Evolutionary conservation across 208 protist species (phyloP).

Genomic region (Trypanosoma vivax): DNA sequence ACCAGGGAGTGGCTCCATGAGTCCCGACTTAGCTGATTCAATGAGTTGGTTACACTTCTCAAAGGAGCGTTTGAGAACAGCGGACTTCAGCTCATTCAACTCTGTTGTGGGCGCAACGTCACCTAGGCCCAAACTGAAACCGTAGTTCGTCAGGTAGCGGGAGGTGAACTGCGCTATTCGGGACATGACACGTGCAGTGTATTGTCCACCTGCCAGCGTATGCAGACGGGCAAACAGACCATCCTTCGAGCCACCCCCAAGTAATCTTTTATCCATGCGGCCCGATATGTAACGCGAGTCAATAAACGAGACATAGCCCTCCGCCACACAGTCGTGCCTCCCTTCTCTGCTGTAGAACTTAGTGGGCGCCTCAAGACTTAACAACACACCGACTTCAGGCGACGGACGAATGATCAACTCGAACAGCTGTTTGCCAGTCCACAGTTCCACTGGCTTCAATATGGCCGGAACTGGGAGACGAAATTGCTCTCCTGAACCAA

Average conservation of each 20-base stretch:
- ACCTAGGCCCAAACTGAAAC: conserved; percentile 99
- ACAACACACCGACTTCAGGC: conserved; percentile 33
- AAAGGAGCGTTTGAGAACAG: conserved; percentile 92
- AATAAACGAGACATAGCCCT: conserved; percentile 94
- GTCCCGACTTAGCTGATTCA: conserved; percentile 85
- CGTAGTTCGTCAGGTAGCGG: conserved; percentile 92
- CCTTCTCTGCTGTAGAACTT: conserved; percentile 77
- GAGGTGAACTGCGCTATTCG: conserved; percentile 93
- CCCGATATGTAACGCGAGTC: conserved; percentile 94
- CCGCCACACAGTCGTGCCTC: conserved; percentile 64
- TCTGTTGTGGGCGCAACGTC: conserved; percentile 92
- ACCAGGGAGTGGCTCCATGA: conserved; percentile 91
- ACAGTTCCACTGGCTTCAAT: conserved; percentile 96
- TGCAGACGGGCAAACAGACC: conserved; percentile 95
- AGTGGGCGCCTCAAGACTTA: conserved; percentile 91
- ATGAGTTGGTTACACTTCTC: conserved; percentile 90
- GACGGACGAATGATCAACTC: conserved; percentile 88
- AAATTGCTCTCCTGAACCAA: conserved; percentile 59
- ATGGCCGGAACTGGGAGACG: conserved; percentile 95
- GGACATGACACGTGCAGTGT: conserved; percentile 92
- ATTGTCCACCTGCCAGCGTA: conserved; percentile 63
- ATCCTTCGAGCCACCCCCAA: conserved; percentile 93
- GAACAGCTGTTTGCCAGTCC: conserved; percentile 99
- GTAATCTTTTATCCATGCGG: conserved; percentile 95
- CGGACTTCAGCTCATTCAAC: conserved; percentile 88